phyloP scores from a whole-genome alignment of 2,329 filamentous ascomycete genomes.

The Coleophoma crateriformis region DNA sequence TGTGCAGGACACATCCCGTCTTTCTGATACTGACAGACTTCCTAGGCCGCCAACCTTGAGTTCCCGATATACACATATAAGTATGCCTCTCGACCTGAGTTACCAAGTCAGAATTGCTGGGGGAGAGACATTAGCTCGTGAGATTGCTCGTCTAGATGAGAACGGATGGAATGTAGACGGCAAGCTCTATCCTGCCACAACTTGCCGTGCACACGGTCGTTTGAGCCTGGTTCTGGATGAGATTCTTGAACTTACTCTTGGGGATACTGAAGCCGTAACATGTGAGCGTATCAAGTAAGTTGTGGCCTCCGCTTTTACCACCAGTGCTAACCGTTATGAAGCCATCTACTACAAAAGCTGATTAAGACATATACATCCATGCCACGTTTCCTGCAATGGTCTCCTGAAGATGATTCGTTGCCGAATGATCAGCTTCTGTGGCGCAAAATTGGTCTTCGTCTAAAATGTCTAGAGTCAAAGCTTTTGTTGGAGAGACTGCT shows the following conservation, averaged over 20 bases:
- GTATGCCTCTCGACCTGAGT: constrained; percentile 47
- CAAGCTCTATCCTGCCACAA: constrained; percentile 36
- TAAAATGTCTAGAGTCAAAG: constrained; percentile 49
- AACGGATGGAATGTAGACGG: constrained; percentile 47
- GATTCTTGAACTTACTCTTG: constrained; percentile 47
- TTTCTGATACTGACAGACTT: too few relatives aligned
- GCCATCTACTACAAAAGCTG: constrained; percentile 10
- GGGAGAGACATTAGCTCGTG: constrained; percentile 30
- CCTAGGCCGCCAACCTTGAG: constrained; percentile 43
- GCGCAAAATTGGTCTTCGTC: constrained; percentile 30
- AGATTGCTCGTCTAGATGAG: constrained; percentile 34
- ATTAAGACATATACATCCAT: constrained; percentile 29
- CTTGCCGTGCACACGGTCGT: constrained; percentile 38
- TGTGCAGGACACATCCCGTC: neutral
- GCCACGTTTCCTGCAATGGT: neutral
- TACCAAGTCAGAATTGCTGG: constrained; percentile 43
- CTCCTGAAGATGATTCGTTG: neutral
- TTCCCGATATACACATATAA: constrained; percentile 46
- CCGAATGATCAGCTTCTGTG: neutral
- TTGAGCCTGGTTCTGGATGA: constrained; percentile 50
- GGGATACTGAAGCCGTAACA: constrained; percentile 13
- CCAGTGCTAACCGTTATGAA: neutral
- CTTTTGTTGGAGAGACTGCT: constrained; percentile 54
- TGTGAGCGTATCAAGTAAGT: constrained; percentile 16
- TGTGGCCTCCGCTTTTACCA: neutral